These are phyloP conservation scores for Sporothrix schenckii DNA, from an alignment of 2,329 filamentous ascomycete genomes.

Conservation along the genomic window DNA sequence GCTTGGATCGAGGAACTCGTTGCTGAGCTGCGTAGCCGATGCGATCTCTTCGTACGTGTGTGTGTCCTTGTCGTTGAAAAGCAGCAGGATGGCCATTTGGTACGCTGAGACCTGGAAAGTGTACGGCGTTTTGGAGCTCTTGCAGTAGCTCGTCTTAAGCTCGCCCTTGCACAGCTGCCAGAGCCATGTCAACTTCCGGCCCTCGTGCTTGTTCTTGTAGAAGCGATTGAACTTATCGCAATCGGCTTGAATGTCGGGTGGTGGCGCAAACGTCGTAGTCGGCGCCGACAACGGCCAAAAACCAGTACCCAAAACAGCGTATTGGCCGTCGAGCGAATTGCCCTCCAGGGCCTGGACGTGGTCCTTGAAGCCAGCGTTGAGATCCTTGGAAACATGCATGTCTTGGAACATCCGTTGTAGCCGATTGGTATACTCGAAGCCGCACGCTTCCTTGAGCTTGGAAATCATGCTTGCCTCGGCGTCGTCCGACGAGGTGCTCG, in stretches of 20 bases:
- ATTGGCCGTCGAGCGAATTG: slow-evolving; percentile 81
- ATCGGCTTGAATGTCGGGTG: slow-evolving; percentile 79
- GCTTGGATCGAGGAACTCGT: slow-evolving; percentile 83
- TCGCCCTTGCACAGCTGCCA: slow-evolving; percentile 99
- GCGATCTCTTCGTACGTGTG: slow-evolving; percentile 87
- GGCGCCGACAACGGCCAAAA: slow-evolving; percentile 95
- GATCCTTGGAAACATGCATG: slow-evolving; percentile 97
- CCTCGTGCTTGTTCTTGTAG: slow-evolving; percentile 95
- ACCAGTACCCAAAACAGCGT: slow-evolving; percentile 90
- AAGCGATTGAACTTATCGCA: slow-evolving; percentile 88
- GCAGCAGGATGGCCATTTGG: slow-evolving; percentile 92
- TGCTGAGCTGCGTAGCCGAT: slow-evolving; percentile 75
- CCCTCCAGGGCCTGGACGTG: slow-evolving; percentile 67
- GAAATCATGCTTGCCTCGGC: slow-evolving; percentile 99
- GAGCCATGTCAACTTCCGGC: slow-evolving; percentile 94
- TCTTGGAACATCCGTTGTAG: slow-evolving; percentile 99
- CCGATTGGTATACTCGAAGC: slow-evolving; percentile 99
- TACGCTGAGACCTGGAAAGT: slow-evolving; percentile 98
- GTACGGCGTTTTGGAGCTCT: slow-evolving; percentile 84
- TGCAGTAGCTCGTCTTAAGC: slow-evolving; percentile 90
- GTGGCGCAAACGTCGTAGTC: slow-evolving; percentile 84
- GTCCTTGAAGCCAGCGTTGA: slow-evolving; percentile 87
- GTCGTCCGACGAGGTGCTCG: slow-evolving; percentile 93
- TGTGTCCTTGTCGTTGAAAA: slow-evolving; percentile 90
- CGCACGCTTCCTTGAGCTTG: slow-evolving; percentile 97